Percentiles rank a stretch among this genome's conserved stretches.
These are phyloP conservation scores for Vicia villosa DNA, from an alignment of 306 rosid species.

Conservation along the genomic window DNA sequence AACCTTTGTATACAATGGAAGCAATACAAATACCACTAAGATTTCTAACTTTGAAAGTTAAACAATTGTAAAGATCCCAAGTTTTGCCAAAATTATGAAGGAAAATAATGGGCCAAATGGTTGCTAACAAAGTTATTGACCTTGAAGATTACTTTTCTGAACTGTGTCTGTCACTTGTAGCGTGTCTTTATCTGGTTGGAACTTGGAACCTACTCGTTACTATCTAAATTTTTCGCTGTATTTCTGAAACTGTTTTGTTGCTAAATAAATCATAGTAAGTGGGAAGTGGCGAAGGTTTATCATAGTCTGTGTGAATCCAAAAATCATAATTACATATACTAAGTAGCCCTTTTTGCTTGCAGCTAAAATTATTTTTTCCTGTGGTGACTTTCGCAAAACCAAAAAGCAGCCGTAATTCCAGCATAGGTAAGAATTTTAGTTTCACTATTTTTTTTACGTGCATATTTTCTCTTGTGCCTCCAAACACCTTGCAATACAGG, in stretches of 20 bases:
- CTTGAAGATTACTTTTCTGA: no score
- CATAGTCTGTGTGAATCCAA: constrained; percentile 13
- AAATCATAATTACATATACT: constrained; percentile 23
- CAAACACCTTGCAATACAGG: constrained; percentile 9
- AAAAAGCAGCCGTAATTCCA: constrained; percentile 92
- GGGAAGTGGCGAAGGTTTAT: background rate
- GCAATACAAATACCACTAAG: constrained; percentile 15
- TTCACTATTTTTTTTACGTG: constrained; percentile 16
- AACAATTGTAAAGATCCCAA: constrained; percentile 2
- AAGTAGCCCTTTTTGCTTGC: constrained; percentile 45
- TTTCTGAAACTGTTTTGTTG: constrained; percentile 27
- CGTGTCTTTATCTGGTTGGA: constrained; percentile 28
- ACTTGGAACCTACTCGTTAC: constrained; percentile 34
- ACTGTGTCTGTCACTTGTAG: constrained; percentile 16
- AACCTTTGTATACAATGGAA: constrained; percentile 19
- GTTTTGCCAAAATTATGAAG: constrained; percentile 18
- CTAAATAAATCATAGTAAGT: constrained; percentile 14
- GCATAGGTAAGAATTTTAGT: constrained; percentile 67
- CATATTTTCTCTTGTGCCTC: constrained; percentile 28
- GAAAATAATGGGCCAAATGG: constrained; percentile 27
- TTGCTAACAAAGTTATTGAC: constrained; percentile 11
- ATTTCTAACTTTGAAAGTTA: constrained; percentile 18
- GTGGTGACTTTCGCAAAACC: constrained; percentile 88
- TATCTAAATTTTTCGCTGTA: constrained; percentile 26
- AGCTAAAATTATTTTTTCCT: constrained; percentile 95